Evolutionary conservation across 331 rosid genomes (phyloP).

Genomic region (Rhamnella rubrinervis): DNA sequence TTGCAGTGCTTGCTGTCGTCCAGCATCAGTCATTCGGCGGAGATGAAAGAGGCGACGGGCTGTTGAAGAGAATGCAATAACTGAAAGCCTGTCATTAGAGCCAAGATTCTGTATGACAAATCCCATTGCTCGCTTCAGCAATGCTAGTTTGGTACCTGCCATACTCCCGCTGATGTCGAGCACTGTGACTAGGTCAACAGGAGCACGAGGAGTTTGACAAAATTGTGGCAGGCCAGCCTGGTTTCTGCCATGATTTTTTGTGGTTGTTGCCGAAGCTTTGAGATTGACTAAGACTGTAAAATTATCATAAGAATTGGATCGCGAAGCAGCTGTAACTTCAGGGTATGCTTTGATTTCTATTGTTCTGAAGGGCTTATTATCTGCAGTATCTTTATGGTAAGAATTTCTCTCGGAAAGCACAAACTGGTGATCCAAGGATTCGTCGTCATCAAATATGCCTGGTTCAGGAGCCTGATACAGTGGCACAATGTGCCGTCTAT

Average conservation of each 20-base stretch:
- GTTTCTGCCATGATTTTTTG: conserved; percentile 39
- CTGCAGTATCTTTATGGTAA: conserved; percentile 31
- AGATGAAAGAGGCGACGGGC: conserved; percentile 93
- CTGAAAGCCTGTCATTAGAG: conserved; percentile 84
- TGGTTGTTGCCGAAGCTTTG: conserved; percentile 65
- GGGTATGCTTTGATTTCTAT: conserved; percentile 73
- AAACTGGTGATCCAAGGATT: conserved; percentile 59
- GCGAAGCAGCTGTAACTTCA: conserved; percentile 62
- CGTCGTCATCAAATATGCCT: conserved; percentile 80
- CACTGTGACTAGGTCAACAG: conserved; percentile 91
- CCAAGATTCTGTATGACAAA: conserved; percentile 93
- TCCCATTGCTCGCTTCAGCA: conserved; percentile 92
- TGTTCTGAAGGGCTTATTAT: conserved; percentile 36
- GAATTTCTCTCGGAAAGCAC: conserved; percentile 42
- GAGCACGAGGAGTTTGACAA: conserved; percentile 69
- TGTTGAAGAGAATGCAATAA: conserved; percentile 91
- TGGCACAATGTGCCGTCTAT: conserved; percentile 72
- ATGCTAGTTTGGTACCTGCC: conserved; percentile 97
- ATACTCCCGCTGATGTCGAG: conserved; percentile 94
- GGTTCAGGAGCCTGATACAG: conserved; percentile 80
- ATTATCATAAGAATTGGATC: conserved; percentile 47
- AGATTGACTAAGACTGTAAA: conserved; percentile 79
- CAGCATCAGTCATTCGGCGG: conserved; percentile 70
- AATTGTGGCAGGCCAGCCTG: conserved; percentile 48
- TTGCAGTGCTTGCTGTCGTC: conserved; percentile 84